phyloP scores from a whole-genome alignment of 768 basidiomycete species.

The Auriscalpium orientale region DNA sequence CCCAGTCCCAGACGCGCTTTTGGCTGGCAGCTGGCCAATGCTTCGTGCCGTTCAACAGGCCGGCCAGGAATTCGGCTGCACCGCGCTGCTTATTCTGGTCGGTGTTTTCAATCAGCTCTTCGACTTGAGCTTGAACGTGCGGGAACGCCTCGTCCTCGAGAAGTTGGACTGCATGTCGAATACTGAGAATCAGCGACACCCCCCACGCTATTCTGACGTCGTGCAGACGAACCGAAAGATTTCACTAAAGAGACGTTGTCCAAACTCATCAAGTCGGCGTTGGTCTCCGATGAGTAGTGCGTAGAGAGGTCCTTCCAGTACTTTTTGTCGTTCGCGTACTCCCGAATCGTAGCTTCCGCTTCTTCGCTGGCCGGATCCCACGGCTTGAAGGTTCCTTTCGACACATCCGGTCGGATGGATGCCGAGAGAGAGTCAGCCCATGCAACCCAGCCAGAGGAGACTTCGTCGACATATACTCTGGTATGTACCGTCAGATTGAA shows the following conservation, averaged over 20 bases:
- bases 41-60: conserved; percentile 67
- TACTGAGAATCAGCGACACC: conserved; percentile 2
- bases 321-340: conserved; percentile 34
- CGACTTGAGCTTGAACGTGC: conserved; percentile 51
- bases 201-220: background rate
- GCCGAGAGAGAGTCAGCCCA: conserved; percentile 41
- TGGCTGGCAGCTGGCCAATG: conserved; percentile 80
- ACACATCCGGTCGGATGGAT: conserved; percentile 40
- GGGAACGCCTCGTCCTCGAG: conserved; percentile 68
- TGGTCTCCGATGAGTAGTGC: conserved; percentile 75
- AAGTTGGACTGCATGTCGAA: conserved; percentile 53
- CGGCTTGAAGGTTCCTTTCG: conserved; percentile 44
- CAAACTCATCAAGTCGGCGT: conserved; percentile 52
- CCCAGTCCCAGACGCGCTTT: conserved; percentile 71
- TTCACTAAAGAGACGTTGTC: conserved; percentile 70
- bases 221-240: conserved; percentile 52
- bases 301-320: conserved; percentile 67
- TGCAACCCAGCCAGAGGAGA: conserved; percentile 61
- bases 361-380: conserved; percentile 51
- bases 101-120: conserved; percentile 55
- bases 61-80: conserved; percentile 77
- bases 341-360: conserved; percentile 43
- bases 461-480: conserved; percentile 50
- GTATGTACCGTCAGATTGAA: background rate
- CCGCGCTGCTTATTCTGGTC: conserved; percentile 86